Percentiles rank a stretch among this genome's conserved stretches.
Conservation (phyloP, 257 asterid species). For the Paulownia fortunei region DNA sequence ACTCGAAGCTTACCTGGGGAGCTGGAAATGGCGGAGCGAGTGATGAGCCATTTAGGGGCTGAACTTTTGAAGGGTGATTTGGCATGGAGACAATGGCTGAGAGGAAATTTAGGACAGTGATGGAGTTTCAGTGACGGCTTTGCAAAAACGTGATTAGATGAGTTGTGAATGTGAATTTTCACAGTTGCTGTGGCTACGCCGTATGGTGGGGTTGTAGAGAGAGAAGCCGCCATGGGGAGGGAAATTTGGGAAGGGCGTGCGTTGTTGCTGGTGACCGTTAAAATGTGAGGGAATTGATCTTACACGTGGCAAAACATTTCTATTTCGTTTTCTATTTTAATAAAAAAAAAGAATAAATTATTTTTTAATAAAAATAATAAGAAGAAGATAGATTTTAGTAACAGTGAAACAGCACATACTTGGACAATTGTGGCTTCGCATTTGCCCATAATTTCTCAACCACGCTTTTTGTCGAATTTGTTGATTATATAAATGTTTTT, state of each 20-base stretch:
- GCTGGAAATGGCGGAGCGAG: slow-evolving; percentile 46
- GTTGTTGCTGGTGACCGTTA: slow-evolving; percentile 8
- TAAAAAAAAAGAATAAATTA: no score
- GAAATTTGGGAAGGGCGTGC: background rate
- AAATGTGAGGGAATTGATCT: slow-evolving; percentile 25
- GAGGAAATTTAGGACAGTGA: slow-evolving; percentile 24
- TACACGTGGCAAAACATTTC: slow-evolving; percentile 37
- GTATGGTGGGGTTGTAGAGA: slow-evolving; percentile 41
- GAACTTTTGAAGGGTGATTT: slow-evolving; percentile 25
- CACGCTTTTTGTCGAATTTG: no score
- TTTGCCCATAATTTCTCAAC: no score
- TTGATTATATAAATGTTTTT: no score
- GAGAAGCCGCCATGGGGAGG: slow-evolving; percentile 60
- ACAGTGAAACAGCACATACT: background rate
- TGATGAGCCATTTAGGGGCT: background rate
- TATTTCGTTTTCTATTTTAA: background rate
- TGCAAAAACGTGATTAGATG: slow-evolving; percentile 1
- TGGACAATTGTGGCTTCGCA: slow-evolving; percentile 6
- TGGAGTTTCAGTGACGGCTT: slow-evolving; percentile 23
- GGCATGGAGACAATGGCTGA: background rate
- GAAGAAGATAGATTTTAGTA: no score
- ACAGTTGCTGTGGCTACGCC: slow-evolving; percentile 35
- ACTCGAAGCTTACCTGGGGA: slow-evolving; percentile 48
- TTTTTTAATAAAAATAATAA: no score
- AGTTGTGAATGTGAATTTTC: background rate